These are phyloP conservation scores for Polytrichum commune DNA, from an alignment of 225 moss, liverwort and hornwort genomes.

Conservation along the genomic window DNA sequence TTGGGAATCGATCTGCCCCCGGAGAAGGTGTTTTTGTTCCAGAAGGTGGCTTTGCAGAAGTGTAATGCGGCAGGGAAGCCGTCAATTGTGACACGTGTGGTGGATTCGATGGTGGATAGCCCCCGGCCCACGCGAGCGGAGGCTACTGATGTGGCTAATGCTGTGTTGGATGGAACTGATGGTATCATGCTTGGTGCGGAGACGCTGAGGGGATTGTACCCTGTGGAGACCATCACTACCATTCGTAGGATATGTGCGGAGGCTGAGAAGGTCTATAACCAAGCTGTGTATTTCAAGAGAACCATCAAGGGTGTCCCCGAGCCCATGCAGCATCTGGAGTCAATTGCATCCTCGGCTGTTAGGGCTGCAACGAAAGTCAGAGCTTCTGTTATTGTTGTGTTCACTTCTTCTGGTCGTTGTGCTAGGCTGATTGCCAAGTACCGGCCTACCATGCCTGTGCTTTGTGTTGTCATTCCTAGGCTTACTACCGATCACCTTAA, in stretches of 20 bases:
- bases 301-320: slow-evolving; percentile 71
- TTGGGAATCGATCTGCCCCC: slow-evolving; percentile 89
- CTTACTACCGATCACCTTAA: slow-evolving; percentile 55
- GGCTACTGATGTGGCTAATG: slow-evolving; percentile 91
- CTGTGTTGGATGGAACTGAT: slow-evolving; percentile 88
- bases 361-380: slow-evolving; percentile 52
- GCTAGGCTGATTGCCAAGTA: slow-evolving; percentile 65
- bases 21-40: slow-evolving; percentile 89
- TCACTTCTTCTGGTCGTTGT: slow-evolving; percentile 65
- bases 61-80: slow-evolving; percentile 90
- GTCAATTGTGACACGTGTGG: slow-evolving; percentile 86
- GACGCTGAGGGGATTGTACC: slow-evolving; percentile 81
- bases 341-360: slow-evolving; percentile 91
- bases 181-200: slow-evolving; percentile 90
- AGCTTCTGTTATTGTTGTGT: slow-evolving; percentile 68
- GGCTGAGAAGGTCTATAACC: slow-evolving; percentile 97
- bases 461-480: slow-evolving; percentile 61
- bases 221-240: slow-evolving; percentile 78
- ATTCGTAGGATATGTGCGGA: slow-evolving; percentile 83
- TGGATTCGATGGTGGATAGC: slow-evolving; percentile 91
- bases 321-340: slow-evolving; percentile 92
- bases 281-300: slow-evolving; percentile 80
- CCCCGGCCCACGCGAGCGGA: slow-evolving; percentile 94
- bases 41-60: slow-evolving; percentile 88
- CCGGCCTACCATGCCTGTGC: slow-evolving; percentile 59